Evolutionary conservation across 2,329 filamentous ascomycete genomes (phyloP), one percentile per base, ranked within the genome.

Genomic region (Ceratocystis diversiconidia): DNA sequence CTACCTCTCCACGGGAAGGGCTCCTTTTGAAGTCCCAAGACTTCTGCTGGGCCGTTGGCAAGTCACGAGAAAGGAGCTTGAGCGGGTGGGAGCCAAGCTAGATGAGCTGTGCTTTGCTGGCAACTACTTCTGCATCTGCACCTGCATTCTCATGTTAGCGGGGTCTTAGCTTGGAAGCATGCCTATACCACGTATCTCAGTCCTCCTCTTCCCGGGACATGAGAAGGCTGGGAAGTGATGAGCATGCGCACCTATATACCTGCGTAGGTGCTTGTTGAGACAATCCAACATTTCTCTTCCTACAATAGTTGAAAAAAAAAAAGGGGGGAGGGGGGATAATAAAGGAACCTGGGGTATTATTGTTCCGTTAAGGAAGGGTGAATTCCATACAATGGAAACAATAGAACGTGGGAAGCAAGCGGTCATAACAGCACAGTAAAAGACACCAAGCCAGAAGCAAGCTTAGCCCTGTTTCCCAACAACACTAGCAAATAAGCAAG

Each of bases 41-140:
- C 12, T 8, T 19, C 19, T 50, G 17, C 19, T 50, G 10, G 1
- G 5, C 7, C 22, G 6, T 28, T 28, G 22, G 25, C 25, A 57
- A 30, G 25, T 57, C 25, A 57, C 52, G 52, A 30, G 52, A 57
- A 57, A 28, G 52, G 22, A 28, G 17, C 10, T 57, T 6, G 25
- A 28, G 30, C 17, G 52, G 25, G 12, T 30, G 15, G 52, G 52
- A 57, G 15, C 52, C 52, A 30, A 28, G 25, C 57, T 36, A 61
- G 25, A 22, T 61, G 57, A 43, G 19, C 19, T 61, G 57, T 43
- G 57, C 57, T 22, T 61, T 61, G 57, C 41, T 61, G 30, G 57
- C 30, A 61, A 43, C 25, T 17, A 32, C 52, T 30, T n/a, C 52
- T 28, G 25, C 52, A 30, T 25, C 52, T 30, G 25, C 52, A 57